Conservation (phyloP, 495 filamentous ascomycete genomes). For the Penicillium longicatenatum region DNA sequence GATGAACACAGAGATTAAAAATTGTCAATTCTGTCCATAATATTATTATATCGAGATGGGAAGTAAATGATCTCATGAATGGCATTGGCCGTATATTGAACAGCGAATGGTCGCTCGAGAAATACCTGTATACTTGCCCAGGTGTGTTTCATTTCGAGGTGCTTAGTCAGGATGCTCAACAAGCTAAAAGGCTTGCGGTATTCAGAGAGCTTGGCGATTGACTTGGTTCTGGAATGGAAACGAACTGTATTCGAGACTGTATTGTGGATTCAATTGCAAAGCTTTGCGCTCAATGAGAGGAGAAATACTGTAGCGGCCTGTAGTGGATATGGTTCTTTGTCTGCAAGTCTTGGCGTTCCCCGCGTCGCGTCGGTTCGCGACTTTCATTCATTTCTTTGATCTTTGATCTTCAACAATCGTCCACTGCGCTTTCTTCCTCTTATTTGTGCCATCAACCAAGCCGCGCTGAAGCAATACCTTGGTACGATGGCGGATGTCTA, state of each 20-base stretch:
- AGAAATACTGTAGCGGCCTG: not conserved
- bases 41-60: too few species aligned
- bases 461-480: not conserved
- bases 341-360: slow-evolving; percentile 19
- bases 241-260: not conserved
- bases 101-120: too few species aligned
- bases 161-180: not conserved
- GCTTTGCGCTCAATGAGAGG: not conserved
- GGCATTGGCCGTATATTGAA: too few species aligned
- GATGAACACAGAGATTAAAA: too few species aligned
- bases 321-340: not conserved
- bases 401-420: not conserved
- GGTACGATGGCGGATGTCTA: slow-evolving; percentile 33
- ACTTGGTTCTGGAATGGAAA: too few species aligned
- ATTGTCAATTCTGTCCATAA: too few species aligned
- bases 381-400: slow-evolving; percentile 9
- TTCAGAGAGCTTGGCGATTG: not conserved
- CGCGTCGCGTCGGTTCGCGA: slow-evolving; percentile 23
- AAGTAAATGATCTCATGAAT: too few species aligned
- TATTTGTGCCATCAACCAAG: not conserved
- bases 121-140: too few species aligned
- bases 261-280: too few species aligned
- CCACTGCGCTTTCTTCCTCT: not conserved
- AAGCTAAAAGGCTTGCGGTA: not conserved
- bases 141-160: too few species aligned